Evolutionary conservation across 2,329 filamentous ascomycete species (phyloP).

Genomic region (Magnaporthiopsis rhizophila): DNA sequence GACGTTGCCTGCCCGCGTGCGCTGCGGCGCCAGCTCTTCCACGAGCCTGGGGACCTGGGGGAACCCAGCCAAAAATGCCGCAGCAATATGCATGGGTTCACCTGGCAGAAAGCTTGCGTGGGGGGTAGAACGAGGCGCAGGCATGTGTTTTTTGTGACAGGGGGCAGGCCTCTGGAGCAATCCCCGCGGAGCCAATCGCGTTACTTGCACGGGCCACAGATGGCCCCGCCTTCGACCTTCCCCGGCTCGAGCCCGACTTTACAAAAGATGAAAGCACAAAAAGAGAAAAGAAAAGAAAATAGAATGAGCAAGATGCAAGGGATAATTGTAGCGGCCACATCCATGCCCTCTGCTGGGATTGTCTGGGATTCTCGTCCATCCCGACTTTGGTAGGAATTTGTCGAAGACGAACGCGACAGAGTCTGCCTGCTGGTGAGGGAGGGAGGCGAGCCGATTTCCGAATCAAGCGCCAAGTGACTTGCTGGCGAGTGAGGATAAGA

Average conservation of each 20-base stretch:
- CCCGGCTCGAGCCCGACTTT: background rate
- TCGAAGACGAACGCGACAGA: background rate
- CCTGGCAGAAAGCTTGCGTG: too few relatives aligned
- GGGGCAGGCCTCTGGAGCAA: background rate
- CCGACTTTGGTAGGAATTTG: background rate
- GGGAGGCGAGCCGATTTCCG: background rate
- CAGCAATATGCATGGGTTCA: background rate
- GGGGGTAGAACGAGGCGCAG: too few relatives aligned
- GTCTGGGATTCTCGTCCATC: background rate
- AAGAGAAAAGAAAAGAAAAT: too few relatives aligned
- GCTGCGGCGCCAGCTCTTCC: too few relatives aligned
- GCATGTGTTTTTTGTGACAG: background rate
- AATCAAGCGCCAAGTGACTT: too few relatives aligned
- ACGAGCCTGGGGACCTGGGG: background rate
- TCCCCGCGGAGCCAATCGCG: background rate
- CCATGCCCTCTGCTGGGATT: too few relatives aligned
- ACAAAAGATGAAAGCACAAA: background rate
- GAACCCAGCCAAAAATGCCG: background rate
- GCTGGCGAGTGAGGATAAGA: too few relatives aligned
- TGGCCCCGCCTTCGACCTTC: background rate
- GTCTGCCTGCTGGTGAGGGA: background rate
- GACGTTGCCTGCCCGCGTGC: background rate
- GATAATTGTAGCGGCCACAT: background rate
- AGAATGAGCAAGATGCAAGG: background rate
- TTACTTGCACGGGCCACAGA: background rate